phyloP scores from a whole-genome alignment of 1,284 basidiomycete species.

The Boletus albobrunnescens region DNA sequence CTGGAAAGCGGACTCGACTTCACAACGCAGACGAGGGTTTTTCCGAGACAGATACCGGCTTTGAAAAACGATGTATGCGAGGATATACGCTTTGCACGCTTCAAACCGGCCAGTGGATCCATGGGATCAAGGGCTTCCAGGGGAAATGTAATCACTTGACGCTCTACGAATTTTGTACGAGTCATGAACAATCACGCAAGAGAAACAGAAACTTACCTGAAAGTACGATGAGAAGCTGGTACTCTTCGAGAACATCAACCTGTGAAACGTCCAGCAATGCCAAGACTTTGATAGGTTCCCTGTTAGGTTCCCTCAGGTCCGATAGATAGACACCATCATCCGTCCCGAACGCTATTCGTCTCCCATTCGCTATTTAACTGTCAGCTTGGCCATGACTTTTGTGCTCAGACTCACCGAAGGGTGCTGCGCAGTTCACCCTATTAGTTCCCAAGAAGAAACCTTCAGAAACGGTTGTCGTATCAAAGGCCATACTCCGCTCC shows the following conservation, averaged over 20 bases:
- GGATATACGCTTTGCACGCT: conserved; percentile 92
- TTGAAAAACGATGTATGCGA: conserved; percentile 99
- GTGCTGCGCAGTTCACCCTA: conserved; percentile 91
- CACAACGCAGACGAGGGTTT: conserved; percentile 96
- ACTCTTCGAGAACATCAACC: conserved; percentile 95
- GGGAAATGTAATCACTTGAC: conserved; percentile 94
- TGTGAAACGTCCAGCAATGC: conserved; percentile 88
- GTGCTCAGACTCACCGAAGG: conserved; percentile 69
- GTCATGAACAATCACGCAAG: not conserved
- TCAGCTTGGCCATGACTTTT: conserved; percentile 9
- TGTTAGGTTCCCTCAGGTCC: conserved; percentile 72
- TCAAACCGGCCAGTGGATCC: conserved; percentile 88
- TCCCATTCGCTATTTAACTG: conserved; percentile 65
- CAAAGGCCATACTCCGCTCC: conserved; percentile 85
- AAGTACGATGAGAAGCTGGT: conserved; percentile 91
- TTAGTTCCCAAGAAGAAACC: conserved; percentile 82
- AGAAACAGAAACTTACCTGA: conserved; percentile 61
- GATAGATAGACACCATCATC: conserved; percentile 96
- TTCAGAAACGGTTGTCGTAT: conserved; percentile 81
- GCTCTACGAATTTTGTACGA: conserved; percentile 50
- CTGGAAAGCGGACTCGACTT: conserved; percentile 93
- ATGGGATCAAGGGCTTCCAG: conserved; percentile 88
- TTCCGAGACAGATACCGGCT: conserved; percentile 87
- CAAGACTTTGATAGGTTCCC: conserved; percentile 88
- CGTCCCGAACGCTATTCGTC: conserved; percentile 91